Evolutionary conservation across 2,329 filamentous ascomycete species (phyloP).

Genomic region (Penicillium oxalicum): DNA sequence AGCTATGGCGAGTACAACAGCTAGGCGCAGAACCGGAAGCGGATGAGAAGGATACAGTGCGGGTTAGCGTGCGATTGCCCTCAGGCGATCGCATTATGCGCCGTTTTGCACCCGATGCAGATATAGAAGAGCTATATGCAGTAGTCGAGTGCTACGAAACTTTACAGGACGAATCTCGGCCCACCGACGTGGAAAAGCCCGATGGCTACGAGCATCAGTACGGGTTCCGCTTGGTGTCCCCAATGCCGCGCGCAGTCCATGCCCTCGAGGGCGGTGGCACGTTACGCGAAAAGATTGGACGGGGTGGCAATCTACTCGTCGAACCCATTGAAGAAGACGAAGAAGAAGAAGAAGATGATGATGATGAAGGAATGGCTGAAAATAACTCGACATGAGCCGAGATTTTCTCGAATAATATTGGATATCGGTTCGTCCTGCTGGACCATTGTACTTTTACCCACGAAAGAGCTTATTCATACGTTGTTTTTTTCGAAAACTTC

Average conservation of each 20-base stretch:
- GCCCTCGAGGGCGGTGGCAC: slow-evolving; percentile 60
- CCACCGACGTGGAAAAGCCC: slow-evolving; percentile 48
- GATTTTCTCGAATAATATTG: background rate
- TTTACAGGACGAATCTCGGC: slow-evolving; percentile 39
- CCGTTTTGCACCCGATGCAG: slow-evolving; percentile 62
- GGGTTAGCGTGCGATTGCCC: slow-evolving; percentile 58
- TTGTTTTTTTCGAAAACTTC: too few relatives aligned
- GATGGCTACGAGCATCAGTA: slow-evolving; percentile 73
- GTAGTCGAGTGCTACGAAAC: slow-evolving; percentile 88
- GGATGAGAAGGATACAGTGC: slow-evolving; percentile 62
- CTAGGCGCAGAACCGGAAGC: slow-evolving; percentile 63
- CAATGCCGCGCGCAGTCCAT: slow-evolving; percentile 78
- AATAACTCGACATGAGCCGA: background rate
- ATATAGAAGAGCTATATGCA: slow-evolving; percentile 85
- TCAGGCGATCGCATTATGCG: slow-evolving; percentile 71
- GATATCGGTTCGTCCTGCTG: too few relatives aligned
- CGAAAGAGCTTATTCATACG: too few relatives aligned
- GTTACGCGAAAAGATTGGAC: slow-evolving; percentile 67
- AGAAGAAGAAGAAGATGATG: slow-evolving; percentile 49
- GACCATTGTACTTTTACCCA: too few relatives aligned
- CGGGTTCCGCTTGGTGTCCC: slow-evolving; percentile 75
- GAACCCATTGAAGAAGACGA: slow-evolving; percentile 59
- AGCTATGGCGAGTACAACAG: slow-evolving; percentile 65
- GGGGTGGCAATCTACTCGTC: slow-evolving; percentile 82
- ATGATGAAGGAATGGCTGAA: slow-evolving; percentile 9